These are phyloP conservation scores for Trichoderma afroharzianum DNA, from an alignment of 2,329 filamentous ascomycete species.

Conservation along the genomic window DNA sequence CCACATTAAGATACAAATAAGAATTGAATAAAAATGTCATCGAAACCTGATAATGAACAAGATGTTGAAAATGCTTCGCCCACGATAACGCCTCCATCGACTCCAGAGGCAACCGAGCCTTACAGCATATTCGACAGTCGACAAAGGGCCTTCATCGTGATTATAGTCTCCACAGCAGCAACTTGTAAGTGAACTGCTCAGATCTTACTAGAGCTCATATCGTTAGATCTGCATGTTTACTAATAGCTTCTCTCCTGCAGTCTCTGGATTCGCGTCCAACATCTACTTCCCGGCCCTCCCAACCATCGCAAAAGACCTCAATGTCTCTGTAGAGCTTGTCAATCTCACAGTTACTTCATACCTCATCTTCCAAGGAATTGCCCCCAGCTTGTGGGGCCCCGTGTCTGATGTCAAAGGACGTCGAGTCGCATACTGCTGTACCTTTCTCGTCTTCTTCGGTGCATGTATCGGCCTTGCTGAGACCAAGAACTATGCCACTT, in stretches of 20 bases:
- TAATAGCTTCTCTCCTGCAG: constrained; percentile 22
- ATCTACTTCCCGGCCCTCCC: constrained; percentile 56
- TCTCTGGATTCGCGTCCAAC: constrained; percentile 43
- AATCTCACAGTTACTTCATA: constrained; percentile 54
- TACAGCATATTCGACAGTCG: constrained; percentile 49
- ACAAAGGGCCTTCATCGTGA: constrained; percentile 46
- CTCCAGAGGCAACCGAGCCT: constrained; percentile 26
- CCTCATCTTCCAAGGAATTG: constrained; percentile 58
- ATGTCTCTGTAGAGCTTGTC: constrained; percentile 40
- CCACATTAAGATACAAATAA: neutral
- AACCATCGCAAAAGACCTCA: constrained; percentile 44
- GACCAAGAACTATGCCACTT: constrained; percentile 44
- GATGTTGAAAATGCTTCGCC: neutral
- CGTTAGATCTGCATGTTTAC: neutral
- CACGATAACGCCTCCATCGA: neutral
- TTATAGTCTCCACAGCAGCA: constrained; percentile 46
- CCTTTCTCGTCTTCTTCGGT: constrained; percentile 50
- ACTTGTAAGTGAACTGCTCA: constrained; percentile 39
- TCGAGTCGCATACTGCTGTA: constrained; percentile 50
- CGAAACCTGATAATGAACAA: neutral
- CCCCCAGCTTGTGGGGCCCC: constrained; percentile 54
- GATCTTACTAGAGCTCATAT: neutral
- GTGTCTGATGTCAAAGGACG: constrained; percentile 53
- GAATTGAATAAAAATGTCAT: neutral
- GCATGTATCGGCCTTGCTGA: constrained; percentile 53